Base-by-base conservation (phyloP, 164 flowering plant species). In the Umbilicus rupestris region DNA sequence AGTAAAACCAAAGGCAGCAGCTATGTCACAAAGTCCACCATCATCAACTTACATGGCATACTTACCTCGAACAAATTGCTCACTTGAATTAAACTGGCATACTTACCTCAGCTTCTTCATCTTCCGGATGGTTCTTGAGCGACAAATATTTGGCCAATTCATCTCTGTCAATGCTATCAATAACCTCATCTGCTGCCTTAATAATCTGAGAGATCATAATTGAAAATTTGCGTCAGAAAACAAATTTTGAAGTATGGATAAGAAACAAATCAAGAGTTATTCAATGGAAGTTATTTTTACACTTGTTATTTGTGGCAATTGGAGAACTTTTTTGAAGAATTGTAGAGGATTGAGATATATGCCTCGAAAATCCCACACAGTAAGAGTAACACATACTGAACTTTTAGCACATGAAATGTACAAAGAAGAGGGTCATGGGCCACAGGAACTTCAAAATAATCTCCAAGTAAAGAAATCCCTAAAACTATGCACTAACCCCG, bases 151-250 rank as follows among this genome's bases (percentile, higher is more conserved):
- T 86, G 67, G 91, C 87, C 52, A 94, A 72, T 68, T 89, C 96
- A 67, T 90, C 98, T 72, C 68, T 80, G 82, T 94, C 85, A 68
- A 94, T 76, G 68, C 96, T 94, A 63, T 77, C 80, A 76, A 94
- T 70, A 7, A 94, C 96, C 76, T 91, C 98, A 77, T 89, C 77
- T 47, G 97, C 96, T 50, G 98, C 95, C 73, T 75, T 71, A 39
- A 93, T 72, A 70, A 93, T 74, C 98, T 93, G 91, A 71, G 71
- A 65, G 62, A 46, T 66, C 45, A 39, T 24, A 42, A 42, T 11
- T 12, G 7, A 17, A 30, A 33, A 57, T 20, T 50, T 20, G 11
- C 28, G 9, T 68, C 44, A 57, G 44, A 57, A 6, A 5, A 19
- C 19, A 33, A 6, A 35, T 11, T 20, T 30, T n/a, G n/a, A 16